phyloP scores from a whole-genome alignment of 208 protist genomes.

The Naegleria lovaniensis region DNA sequence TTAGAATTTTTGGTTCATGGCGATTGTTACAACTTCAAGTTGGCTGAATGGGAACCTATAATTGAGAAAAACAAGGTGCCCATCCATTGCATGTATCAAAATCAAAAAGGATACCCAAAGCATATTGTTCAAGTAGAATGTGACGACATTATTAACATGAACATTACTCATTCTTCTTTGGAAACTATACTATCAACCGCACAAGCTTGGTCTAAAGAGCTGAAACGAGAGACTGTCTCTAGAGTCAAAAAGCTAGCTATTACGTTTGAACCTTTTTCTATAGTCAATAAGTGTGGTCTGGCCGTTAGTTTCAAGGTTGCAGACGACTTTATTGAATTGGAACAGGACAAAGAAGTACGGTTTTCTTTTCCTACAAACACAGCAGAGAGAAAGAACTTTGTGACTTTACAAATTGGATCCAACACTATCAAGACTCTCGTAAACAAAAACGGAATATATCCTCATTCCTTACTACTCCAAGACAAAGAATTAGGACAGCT shows the following conservation, averaged over 20 bases:
- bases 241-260: not conserved
- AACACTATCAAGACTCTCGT: not conserved
- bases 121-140: not conserved
- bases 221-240: not conserved
- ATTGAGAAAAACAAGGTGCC: not conserved
- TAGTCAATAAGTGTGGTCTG: not conserved
- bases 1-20: not conserved
- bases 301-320: not conserved
- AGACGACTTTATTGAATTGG: not conserved
- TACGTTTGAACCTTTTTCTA: slow-evolving; percentile 4
- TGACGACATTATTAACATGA: not conserved
- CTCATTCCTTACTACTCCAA: not conserved
- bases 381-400: not conserved
- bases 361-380: not conserved
- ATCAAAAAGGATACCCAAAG: not conserved
- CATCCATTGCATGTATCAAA: not conserved
- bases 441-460: not conserved
- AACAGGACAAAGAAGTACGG: not conserved
- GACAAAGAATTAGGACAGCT: not conserved
- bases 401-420: not conserved
- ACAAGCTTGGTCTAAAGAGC: not conserved
- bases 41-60: slow-evolving; percentile 27
- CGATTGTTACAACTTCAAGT: slow-evolving; percentile 18
- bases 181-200: not conserved
- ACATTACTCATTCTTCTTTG: not conserved